Conservation (phyloP, 345 rosid genomes). For the Sapria himalayana region DNA sequence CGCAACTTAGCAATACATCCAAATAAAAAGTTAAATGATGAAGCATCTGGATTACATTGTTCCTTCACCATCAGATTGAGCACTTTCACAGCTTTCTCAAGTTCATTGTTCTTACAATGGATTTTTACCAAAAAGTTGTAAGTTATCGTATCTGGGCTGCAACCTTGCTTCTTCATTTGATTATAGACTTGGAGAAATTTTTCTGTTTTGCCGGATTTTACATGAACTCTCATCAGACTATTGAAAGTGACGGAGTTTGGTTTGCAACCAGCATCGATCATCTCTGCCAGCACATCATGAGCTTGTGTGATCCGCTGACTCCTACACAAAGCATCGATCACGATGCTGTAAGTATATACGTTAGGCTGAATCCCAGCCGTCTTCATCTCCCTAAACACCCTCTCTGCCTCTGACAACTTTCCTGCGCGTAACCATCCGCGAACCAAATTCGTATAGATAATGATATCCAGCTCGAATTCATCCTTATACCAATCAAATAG, state of each 20-base stretch:
- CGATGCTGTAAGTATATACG: constrained; percentile 66
- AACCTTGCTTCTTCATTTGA: constrained; percentile 66
- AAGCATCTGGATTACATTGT: constrained; percentile 39
- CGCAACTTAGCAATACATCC: constrained; percentile 43
- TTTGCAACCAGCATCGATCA: constrained; percentile 46
- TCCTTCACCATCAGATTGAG: constrained; percentile 41
- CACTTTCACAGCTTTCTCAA: constrained; percentile 48
- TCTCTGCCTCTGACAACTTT: constrained; percentile 45
- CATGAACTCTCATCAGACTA: constrained; percentile 74
- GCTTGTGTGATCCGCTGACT: constrained; percentile 69
- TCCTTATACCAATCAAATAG: constrained; percentile 48
- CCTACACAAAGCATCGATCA: constrained; percentile 74
- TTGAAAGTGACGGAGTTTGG: constrained; percentile 79
- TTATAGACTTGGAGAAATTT: constrained; percentile 85
- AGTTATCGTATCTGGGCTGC: constrained; percentile 42
- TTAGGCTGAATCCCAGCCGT: constrained; percentile 48
- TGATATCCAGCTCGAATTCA: constrained; percentile 50
- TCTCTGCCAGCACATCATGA: constrained; percentile 72
- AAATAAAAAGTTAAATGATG: constrained; percentile 56
- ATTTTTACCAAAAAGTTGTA: constrained; percentile 55
- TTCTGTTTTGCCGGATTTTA: constrained; percentile 65
- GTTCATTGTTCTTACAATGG: constrained; percentile 54
- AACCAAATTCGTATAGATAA: constrained; percentile 56
- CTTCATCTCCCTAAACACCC: constrained; percentile 65
- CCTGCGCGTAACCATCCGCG: constrained; percentile 83